Conservation (phyloP, 345 rosid genomes). For the Reutealis trisperma region DNA sequence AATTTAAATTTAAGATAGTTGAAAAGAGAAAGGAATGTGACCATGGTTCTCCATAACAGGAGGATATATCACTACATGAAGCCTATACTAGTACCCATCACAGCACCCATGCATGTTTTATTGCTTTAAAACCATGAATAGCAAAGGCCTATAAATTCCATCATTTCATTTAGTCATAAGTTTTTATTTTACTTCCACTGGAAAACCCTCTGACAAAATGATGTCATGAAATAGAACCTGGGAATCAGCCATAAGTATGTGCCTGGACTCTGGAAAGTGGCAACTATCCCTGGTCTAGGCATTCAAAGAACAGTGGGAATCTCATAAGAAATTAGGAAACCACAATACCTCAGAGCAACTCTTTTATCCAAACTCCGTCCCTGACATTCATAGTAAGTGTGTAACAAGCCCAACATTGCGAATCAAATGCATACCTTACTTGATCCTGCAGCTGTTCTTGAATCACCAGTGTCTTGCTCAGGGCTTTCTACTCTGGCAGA, state of each 20-base stretch:
- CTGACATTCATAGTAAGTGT: neutral
- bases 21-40: neutral
- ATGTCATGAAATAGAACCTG: neutral
- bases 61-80: neutral
- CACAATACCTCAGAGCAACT: neutral
- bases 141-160: neutral
- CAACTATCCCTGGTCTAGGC: neutral
- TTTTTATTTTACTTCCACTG: neutral
- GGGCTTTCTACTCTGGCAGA: slow-evolving; percentile 44
- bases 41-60: neutral
- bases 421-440: slow-evolving; percentile 48
- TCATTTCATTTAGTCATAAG: neutral
- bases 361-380: neutral
- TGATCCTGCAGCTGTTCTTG: slow-evolving; percentile 44
- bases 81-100: neutral
- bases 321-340: neutral
- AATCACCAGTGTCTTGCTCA: slow-evolving; percentile 73
- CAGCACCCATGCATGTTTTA: neutral
- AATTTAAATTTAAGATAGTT: neutral
- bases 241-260: neutral
- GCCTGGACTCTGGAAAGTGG: neutral
- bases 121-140: neutral
- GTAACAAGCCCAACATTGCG: neutral
- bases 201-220: neutral
- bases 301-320: neutral